Percentiles rank a stretch among this genome's conserved stretches.
Evolutionary conservation across 306 rosid genomes (phyloP).

Genomic region (Cucumis melo): DNA sequence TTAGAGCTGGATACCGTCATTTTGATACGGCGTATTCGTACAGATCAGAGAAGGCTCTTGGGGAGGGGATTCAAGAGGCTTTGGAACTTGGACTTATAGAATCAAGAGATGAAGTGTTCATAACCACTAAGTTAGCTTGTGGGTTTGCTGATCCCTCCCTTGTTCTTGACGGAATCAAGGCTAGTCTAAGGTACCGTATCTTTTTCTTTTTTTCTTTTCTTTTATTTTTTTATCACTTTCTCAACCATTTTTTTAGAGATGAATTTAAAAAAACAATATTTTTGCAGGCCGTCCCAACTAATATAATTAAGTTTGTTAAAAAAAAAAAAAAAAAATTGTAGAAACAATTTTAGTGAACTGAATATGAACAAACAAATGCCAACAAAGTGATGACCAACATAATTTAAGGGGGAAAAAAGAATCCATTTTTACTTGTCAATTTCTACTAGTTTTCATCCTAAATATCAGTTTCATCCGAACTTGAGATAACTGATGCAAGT

Average conservation of each 20-base stretch:
- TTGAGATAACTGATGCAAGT: no score
- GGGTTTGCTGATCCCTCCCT: slow-evolving; percentile 1
- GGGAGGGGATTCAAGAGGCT: slow-evolving; percentile 12
- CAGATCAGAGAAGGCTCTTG: slow-evolving; percentile 10
- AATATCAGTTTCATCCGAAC: no score
- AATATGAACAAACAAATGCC: no score
- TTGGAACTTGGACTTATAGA: not conserved
- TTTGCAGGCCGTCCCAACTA: not conserved
- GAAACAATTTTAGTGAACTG: no score
- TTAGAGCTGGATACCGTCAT: slow-evolving; percentile 16
- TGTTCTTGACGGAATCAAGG: slow-evolving; percentile 12
- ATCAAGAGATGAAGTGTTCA: slow-evolving; percentile 15
- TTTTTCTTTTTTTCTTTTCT: not conserved
- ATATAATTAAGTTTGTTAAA: not conserved
- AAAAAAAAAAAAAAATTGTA: not conserved
- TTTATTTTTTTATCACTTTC: not conserved
- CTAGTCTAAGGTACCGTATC: slow-evolving; percentile 4
- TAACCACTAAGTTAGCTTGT: slow-evolving; percentile 13
- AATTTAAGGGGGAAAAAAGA: no score
- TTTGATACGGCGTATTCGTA: slow-evolving; percentile 16
- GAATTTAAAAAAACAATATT: not conserved
- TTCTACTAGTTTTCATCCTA: no score
- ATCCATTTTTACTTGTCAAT: no score
- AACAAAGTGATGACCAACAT: no score
- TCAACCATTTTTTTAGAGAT: not conserved